phyloP scores from a whole-genome alignment of 768 basidiomycete species.

The Leccinellum rugosiceps region DNA sequence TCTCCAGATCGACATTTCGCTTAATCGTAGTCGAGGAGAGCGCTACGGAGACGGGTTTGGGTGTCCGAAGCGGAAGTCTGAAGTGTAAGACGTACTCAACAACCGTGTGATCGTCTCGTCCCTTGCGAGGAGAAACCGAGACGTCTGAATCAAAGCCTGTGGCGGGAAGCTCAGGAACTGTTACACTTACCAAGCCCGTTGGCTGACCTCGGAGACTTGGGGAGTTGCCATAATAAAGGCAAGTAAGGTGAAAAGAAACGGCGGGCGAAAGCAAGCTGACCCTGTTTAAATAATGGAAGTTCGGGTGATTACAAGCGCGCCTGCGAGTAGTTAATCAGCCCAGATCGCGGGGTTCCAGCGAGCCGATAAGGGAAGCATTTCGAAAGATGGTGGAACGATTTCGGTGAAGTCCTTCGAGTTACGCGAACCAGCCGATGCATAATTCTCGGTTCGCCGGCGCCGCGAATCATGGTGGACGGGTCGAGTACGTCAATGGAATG shows the following conservation, averaged over 20 bases:
- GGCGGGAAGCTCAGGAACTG: conserved; percentile 6
- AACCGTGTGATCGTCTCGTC: conserved; percentile 64
- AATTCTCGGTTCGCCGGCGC: conserved; percentile 22
- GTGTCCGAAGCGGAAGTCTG: not conserved
- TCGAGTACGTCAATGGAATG: conserved; percentile 33
- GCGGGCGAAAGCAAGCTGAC: conserved; percentile 20
- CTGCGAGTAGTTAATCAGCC: conserved; percentile 51
- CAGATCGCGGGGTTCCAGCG: conserved; percentile 54
- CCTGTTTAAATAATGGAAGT: conserved; percentile 38
- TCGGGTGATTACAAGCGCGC: conserved; percentile 25
- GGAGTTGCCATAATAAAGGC: conserved; percentile 50
- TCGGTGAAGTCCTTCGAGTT: conserved; percentile 22
- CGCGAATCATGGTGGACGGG: conserved; percentile 26
- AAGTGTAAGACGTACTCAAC: conserved; percentile 42
- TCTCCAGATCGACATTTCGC: conserved; percentile 61
- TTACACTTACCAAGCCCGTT: conserved; percentile 60
- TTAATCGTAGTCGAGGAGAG: conserved; percentile 63
- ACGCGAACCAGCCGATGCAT: conserved; percentile 24
- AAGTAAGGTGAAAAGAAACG: conserved; percentile 32
- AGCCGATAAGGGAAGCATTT: conserved; percentile 30
- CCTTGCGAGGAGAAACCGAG: conserved; percentile 39
- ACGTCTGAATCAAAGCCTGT: conserved; percentile 17
- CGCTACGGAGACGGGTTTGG: conserved; percentile 37
- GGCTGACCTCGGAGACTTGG: conserved; percentile 55
- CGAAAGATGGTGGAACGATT: conserved; percentile 21